A percentile compares a stretch with the other conserved stretches of the same genome.
These are phyloP conservation scores for Sergeia podlipaevii DNA, from an alignment of 208 protist species.

Conservation along the genomic window DNA sequence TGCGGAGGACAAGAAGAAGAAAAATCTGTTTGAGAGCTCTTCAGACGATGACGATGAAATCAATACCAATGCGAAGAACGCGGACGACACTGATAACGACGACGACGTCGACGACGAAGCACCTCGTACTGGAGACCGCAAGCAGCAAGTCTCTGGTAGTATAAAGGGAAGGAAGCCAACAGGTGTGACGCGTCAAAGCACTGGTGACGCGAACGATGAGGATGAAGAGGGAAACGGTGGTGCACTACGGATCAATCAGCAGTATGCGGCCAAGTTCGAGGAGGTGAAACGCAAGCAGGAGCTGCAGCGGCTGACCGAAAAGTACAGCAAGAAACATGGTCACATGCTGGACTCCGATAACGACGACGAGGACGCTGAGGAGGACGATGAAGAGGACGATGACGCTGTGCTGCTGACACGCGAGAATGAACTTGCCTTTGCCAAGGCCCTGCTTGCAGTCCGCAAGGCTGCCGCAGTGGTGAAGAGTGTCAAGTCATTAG, in stretches of 20 bases:
- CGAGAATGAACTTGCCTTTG: slow-evolving; percentile 79
- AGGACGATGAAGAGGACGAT: slow-evolving; percentile 79
- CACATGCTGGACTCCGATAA: slow-evolving; percentile 9
- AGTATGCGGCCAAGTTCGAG: slow-evolving; percentile 82
- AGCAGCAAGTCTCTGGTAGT: not conserved
- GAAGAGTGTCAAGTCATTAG: slow-evolving; percentile 17
- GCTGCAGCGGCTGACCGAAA: slow-evolving; percentile 76
- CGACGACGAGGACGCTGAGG: slow-evolving; percentile 34
- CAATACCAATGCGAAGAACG: slow-evolving; percentile 18
- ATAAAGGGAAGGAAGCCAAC: not conserved
- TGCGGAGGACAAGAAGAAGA: no score
- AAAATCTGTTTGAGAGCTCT: not conserved
- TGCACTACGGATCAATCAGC: slow-evolving; percentile 63
- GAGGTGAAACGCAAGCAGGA: slow-evolving; percentile 89
- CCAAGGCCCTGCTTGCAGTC: slow-evolving; percentile 71
- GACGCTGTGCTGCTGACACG: slow-evolving; percentile 74
- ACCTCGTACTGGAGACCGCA: no score
- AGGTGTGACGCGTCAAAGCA: not conserved
- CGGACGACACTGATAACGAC: slow-evolving; percentile 19
- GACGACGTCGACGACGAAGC: slow-evolving; percentile 11
- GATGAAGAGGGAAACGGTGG: slow-evolving; percentile 9
- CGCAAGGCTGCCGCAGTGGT: slow-evolving; percentile 51
- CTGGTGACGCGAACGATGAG: slow-evolving; percentile 3
- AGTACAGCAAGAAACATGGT: slow-evolving; percentile 63
- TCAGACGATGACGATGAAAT: no score